phyloP scores from a whole-genome alignment of 768 basidiomycete genomes.

The Clitopilus hobsonii region DNA sequence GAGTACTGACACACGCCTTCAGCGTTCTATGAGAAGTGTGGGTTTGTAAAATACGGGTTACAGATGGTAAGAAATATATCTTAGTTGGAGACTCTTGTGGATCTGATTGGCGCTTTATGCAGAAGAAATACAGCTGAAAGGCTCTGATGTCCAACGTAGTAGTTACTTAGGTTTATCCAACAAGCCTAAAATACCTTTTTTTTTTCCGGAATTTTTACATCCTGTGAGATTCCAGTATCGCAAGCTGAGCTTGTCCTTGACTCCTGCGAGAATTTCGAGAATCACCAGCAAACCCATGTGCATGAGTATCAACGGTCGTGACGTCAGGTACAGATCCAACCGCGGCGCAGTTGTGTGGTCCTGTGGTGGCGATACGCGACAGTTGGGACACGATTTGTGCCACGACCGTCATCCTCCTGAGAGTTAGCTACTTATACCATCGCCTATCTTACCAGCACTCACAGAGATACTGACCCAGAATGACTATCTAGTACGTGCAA shows the following conservation, averaged over 20 bases:
- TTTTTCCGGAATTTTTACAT: too few relatives aligned
- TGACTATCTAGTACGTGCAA: constrained; percentile 37
- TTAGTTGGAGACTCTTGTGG: neutral
- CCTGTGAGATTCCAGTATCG: too few relatives aligned
- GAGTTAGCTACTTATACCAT: neutral
- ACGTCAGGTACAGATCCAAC: neutral
- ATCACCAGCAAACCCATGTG: too few relatives aligned
- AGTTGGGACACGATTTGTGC: neutral
- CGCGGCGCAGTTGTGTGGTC: neutral
- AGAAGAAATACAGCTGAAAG: neutral
- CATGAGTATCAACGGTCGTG: neutral
- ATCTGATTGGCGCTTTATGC: neutral
- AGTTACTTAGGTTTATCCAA: too few relatives aligned
- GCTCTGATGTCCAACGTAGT: neutral
- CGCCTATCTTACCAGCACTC: neutral
- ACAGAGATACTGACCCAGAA: constrained; percentile 11
- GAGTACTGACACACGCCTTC: neutral
- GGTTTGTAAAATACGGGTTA: neutral
- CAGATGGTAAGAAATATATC: neutral
- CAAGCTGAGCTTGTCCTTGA: too few relatives aligned
- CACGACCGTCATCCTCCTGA: neutral
- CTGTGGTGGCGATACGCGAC: neutral
- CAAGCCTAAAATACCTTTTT: too few relatives aligned
- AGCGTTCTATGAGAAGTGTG: constrained; percentile 2
- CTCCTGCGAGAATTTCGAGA: too few relatives aligned